Evolutionary conservation across 2,329 filamentous ascomycete species (phyloP), one percentile per base, ranked within the genome.

Genomic region (Colletotrichum graminicola): DNA sequence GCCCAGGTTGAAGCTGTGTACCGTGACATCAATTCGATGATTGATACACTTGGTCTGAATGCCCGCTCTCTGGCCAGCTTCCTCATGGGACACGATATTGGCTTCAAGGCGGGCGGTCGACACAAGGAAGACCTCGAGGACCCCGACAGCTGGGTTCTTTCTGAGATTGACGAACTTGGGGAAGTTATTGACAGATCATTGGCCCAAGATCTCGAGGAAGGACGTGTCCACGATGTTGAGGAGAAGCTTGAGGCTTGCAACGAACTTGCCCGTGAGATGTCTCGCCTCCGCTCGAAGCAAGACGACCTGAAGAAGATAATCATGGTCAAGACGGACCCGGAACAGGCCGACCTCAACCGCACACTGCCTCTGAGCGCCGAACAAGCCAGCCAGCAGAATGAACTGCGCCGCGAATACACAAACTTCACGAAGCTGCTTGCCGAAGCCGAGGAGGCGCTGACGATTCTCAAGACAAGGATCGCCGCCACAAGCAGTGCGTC

Each of bases 31-130:
- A 95, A 96, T 80, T 93, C 93, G 16, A 99, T 98, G 96, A 91
- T 99, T 54, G 94, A 98, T 76, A 95, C 93, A 0, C 84, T 98
- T 51, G 95, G 95, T 12, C 87, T 98, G 61, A 98, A 98, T 78
- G 90, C 85, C 14, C 85, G 88, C 21, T 90, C 93, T 7, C 88
- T 95, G 47, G 85, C 86, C 59, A 84, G 84, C 14, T 92, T 91
- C 74, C 85, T 95, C 54, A 86, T 88, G 66, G 93, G 92, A 10
- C 93, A 97, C 75, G 85, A 85, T 14, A 84, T 90, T 61, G 81
- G 85, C 52, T 80, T 84, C 61, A 84, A 87, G 62, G 83, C 89
- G 45, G 82, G 83, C 12, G 87, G 85, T 29, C 87, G 92, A 41
- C 87, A 84, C 10, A 87, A 88, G 72, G 85, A 91, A 61, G 91